These are phyloP conservation scores for Leptographium wingfieldii DNA, from an alignment of 2,329 filamentous ascomycete species.

Conservation along the genomic window DNA sequence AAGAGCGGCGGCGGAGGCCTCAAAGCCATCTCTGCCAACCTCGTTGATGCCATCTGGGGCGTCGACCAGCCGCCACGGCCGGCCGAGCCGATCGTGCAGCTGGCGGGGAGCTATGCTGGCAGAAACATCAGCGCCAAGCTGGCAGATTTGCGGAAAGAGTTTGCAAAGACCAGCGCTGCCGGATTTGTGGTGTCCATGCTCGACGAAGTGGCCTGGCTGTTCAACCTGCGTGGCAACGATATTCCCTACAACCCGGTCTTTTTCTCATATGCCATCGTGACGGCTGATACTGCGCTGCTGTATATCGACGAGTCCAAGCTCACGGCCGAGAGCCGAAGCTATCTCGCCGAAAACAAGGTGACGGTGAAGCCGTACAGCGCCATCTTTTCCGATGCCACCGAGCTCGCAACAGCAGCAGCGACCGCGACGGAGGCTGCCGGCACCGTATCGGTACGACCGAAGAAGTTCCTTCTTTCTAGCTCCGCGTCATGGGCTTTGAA, in stretches of 20 bases:
- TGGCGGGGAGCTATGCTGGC: slow-evolving; percentile 62
- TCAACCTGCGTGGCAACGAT: slow-evolving; percentile 87
- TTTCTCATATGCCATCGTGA: slow-evolving; percentile 90
- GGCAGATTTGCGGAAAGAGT: slow-evolving; percentile 72
- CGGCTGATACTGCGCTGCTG: slow-evolving; percentile 60
- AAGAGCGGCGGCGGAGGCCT: slow-evolving; percentile 72
- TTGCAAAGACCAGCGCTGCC: slow-evolving; percentile 77
- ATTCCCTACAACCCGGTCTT: slow-evolving; percentile 98
- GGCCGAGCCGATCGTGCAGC: slow-evolving; percentile 59
- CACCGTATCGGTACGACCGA: slow-evolving; percentile 14
- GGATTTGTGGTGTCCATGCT: slow-evolving; percentile 90
- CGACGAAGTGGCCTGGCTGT: slow-evolving; percentile 97
- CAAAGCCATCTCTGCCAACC: slow-evolving; percentile 63
- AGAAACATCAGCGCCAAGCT: slow-evolving; percentile 77
- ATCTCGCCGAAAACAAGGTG: slow-evolving; percentile 59
- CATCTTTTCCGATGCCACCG: slow-evolving; percentile 67
- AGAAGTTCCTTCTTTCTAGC: slow-evolving; percentile 76
- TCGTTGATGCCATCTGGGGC: slow-evolving; percentile 88
- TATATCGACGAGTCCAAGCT: slow-evolving; percentile 79
- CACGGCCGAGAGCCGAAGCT: slow-evolving; percentile 50
- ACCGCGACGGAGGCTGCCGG: slow-evolving; percentile 8
- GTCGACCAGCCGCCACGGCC: slow-evolving; percentile 60
- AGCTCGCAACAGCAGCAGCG: slow-evolving; percentile 34
- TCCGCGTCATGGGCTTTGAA: slow-evolving; percentile 89
- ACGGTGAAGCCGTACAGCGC: slow-evolving; percentile 67